phyloP scores from a whole-genome alignment of 306 rosid genomes.

The Begonia loranthoides region DNA sequence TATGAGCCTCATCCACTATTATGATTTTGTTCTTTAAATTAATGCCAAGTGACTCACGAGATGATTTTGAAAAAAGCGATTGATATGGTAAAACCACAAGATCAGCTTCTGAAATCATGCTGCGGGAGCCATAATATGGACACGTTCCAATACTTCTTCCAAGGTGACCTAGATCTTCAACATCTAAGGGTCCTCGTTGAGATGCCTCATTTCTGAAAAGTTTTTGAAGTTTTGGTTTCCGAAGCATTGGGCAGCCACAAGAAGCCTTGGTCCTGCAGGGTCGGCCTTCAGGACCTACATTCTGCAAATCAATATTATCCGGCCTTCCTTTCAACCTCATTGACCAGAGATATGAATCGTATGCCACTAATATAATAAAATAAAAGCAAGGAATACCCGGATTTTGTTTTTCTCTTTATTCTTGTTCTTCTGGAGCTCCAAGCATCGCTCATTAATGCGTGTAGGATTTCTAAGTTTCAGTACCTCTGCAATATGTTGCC shows the following conservation, averaged over 20 bases:
- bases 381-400: conserved; percentile 29
- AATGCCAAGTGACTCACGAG: conserved; percentile 90
- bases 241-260: conserved; percentile 91
- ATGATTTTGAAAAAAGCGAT: conserved; percentile 85
- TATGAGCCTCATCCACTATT: conserved; percentile 89
- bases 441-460: conserved; percentile 68
- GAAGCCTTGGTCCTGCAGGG: conserved; percentile 51
- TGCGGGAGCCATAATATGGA: conserved; percentile 91
- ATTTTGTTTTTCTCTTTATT: conserved; percentile 43
- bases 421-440: conserved; percentile 81
- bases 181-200: conserved; percentile 69
- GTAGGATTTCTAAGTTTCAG: conserved; percentile 45
- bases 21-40: conserved; percentile 62
- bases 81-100: conserved; percentile 95
- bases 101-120: conserved; percentile 65
- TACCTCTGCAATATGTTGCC: conserved; percentile 40
- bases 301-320: conserved; percentile 34
- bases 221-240: conserved; percentile 46
- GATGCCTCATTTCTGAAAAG: conserved; percentile 58
- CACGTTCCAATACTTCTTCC: conserved; percentile 73
- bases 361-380: no score
- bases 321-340: conserved; percentile 12
- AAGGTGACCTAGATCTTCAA: conserved; percentile 85
- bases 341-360: background rate
- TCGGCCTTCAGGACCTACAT: conserved; percentile 38